Conservation (phyloP, 2,329 filamentous ascomycete species). For the Elsinoe australis region DNA sequence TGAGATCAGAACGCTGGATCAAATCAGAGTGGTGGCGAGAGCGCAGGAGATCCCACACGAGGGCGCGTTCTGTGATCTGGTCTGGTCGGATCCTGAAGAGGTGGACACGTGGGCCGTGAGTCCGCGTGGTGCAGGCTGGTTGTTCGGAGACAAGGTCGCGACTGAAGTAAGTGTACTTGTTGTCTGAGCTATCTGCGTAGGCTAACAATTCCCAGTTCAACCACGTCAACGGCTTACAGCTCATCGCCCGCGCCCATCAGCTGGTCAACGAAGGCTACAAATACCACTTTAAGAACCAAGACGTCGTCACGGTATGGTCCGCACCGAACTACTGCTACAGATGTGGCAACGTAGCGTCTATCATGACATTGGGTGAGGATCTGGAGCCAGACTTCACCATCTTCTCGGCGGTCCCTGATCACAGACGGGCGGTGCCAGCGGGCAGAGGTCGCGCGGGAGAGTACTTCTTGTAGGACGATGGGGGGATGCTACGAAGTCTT, state of each 20-base stretch:
- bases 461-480: slow-evolving; percentile 41
- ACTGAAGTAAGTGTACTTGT: slow-evolving; percentile 50
- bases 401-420: slow-evolving; percentile 81
- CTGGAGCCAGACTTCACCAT: slow-evolving; percentile 88
- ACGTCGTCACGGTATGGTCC: slow-evolving; percentile 81
- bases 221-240: slow-evolving; percentile 63
- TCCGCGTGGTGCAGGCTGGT: slow-evolving; percentile 58
- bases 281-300: slow-evolving; percentile 93
- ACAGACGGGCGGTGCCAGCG: slow-evolving; percentile 70
- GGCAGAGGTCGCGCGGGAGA: slow-evolving; percentile 45
- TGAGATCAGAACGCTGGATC: slow-evolving; percentile 91
- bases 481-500: background rate
- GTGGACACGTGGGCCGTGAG: slow-evolving; percentile 62
- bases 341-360: slow-evolving; percentile 79
- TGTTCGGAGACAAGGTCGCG: slow-evolving; percentile 64
- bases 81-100: slow-evolving; percentile 99
- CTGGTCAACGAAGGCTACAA: slow-evolving; percentile 73
- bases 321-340: slow-evolving; percentile 96
- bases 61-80: slow-evolving; percentile 92
- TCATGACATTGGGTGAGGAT: slow-evolving; percentile 83
- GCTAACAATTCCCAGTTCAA: too few relatives aligned
- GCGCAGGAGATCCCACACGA: slow-evolving; percentile 99
- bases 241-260: slow-evolving; percentile 67
- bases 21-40: slow-evolving; percentile 88
- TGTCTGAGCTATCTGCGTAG: too few relatives aligned